These are phyloP conservation scores for Polytrichum commune DNA, from an alignment of 225 moss, liverwort and hornwort genomes.

Conservation along the genomic window DNA sequence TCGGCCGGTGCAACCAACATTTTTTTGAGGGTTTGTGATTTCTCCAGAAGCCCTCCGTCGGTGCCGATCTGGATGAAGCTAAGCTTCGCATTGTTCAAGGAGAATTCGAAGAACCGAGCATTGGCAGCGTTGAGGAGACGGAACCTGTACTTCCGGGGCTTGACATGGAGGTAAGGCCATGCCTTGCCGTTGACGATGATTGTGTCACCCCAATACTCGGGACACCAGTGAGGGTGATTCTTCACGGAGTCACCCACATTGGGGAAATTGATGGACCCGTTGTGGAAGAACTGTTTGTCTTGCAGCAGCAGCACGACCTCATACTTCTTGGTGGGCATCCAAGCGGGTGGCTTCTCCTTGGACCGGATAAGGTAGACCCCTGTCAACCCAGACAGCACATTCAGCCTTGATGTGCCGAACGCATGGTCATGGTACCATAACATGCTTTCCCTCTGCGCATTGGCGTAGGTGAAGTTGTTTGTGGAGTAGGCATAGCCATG, in stretches of 20 bases:
- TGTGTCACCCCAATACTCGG: conserved; percentile 62
- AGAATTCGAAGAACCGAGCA: conserved; percentile 57
- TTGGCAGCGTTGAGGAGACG: conserved; percentile 59
- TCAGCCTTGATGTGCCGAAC: conserved; percentile 56
- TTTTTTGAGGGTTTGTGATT: too few relatives aligned
- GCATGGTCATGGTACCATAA: conserved; percentile 84
- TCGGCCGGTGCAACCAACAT: conserved; percentile 57
- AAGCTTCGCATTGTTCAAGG: conserved; percentile 28
- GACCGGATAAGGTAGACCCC: conserved; percentile 48
- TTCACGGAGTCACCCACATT: conserved; percentile 33
- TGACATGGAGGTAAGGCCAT: conserved; percentile 49
- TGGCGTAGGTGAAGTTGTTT: conserved; percentile 55
- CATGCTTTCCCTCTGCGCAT: conserved; percentile 39
- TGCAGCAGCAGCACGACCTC: conserved; percentile 28
- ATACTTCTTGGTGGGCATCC: neutral
- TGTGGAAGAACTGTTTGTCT: conserved; percentile 44
- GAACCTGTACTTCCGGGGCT: conserved; percentile 35
- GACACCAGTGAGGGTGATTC: conserved; percentile 60
- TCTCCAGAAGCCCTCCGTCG: conserved; percentile 63
- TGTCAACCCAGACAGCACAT: conserved; percentile 49
- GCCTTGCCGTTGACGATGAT: conserved; percentile 57
- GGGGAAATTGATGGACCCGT: conserved; percentile 59
- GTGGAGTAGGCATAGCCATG: conserved; percentile 33
- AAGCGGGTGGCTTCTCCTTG: conserved; percentile 11
- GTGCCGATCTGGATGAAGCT: conserved; percentile 69